phyloP scores from a whole-genome alignment of 2,329 filamentous ascomycete genomes.

The Sporothrix brasiliensis region DNA sequence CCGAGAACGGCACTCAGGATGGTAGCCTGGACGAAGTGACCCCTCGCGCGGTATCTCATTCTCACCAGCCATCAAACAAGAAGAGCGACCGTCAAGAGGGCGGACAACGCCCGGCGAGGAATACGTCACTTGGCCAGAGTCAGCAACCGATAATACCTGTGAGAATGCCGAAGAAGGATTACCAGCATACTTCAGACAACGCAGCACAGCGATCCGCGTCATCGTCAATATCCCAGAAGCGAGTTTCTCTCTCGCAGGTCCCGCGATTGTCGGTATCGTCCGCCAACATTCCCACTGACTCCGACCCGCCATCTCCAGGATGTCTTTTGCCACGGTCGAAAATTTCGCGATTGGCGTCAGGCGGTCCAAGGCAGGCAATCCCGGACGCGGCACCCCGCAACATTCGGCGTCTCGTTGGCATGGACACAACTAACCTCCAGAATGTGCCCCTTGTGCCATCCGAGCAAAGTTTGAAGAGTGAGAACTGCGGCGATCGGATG shows the following conservation, averaged over 20 bases:
- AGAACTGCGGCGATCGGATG: slow-evolving; percentile 27
- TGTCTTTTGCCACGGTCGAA: slow-evolving; percentile 32
- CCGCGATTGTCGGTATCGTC: slow-evolving; percentile 26
- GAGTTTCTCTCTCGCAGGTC: slow-evolving; percentile 22
- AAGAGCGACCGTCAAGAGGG: background rate
- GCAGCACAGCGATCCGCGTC: slow-evolving; percentile 19
- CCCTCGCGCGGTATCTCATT: slow-evolving; percentile 26
- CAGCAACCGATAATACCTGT: slow-evolving; percentile 25
- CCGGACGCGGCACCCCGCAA: slow-evolving; percentile 28
- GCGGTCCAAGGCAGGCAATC: slow-evolving; percentile 26
- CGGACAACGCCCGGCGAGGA: background rate
- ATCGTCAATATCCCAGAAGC: slow-evolving; percentile 19
- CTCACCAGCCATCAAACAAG: background rate
- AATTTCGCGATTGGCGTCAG: background rate
- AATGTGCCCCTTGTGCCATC: slow-evolving; percentile 24
- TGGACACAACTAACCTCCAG: slow-evolving; percentile 35
- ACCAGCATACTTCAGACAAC: slow-evolving; percentile 30
- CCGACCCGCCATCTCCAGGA: slow-evolving; percentile 25
- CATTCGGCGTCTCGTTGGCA: slow-evolving; percentile 31
- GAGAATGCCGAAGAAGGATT: slow-evolving; percentile 35
- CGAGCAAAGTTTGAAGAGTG: slow-evolving; percentile 26
- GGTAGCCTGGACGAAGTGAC: slow-evolving; percentile 32
- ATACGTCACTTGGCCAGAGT: background rate
- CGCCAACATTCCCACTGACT: slow-evolving; percentile 1
- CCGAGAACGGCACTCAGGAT: background rate